Evolutionary conservation across 2,329 filamentous ascomycete species (phyloP).

Genomic region (Coleophoma eucalyptorum): DNA sequence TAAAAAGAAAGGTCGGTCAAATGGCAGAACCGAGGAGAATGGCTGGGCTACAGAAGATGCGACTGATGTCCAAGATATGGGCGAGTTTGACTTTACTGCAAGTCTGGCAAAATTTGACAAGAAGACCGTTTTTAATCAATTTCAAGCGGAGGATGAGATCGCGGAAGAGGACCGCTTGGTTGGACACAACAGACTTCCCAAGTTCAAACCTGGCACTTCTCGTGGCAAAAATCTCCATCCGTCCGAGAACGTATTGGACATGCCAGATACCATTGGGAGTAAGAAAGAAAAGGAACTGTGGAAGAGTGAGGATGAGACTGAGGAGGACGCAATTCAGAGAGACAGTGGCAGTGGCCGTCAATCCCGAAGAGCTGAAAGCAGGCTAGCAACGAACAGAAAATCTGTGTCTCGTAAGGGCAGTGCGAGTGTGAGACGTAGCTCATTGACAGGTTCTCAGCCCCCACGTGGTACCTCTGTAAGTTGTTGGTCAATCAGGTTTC

Average conservation of each 20-base stretch:
- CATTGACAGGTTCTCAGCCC: constrained; percentile 12
- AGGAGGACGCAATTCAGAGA: constrained; percentile 20
- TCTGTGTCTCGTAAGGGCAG: constrained; percentile 31
- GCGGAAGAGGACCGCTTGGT: constrained; percentile 91
- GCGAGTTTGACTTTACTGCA: constrained; percentile 89
- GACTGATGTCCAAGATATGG: constrained; percentile 88
- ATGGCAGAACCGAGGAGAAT: constrained; percentile 52
- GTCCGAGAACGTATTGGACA: constrained; percentile 84
- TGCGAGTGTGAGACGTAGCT: constrained; percentile 12
- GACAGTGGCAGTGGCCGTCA: constrained; percentile 36
- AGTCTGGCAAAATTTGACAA: constrained; percentile 96
- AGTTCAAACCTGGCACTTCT: constrained; percentile 58
- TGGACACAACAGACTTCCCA: constrained; percentile 73
- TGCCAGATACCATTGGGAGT: constrained; percentile 32
- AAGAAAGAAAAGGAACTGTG: constrained; percentile 37
- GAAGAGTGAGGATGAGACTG: constrained; percentile 63
- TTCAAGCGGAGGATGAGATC: constrained; percentile 80
- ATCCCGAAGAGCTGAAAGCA: constrained; percentile 30
- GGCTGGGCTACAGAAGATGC: constrained; percentile 97
- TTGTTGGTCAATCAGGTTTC: not conserved
- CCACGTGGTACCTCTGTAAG: constrained; percentile 23
- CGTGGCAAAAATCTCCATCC: constrained; percentile 89
- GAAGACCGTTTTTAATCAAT: constrained; percentile 84
- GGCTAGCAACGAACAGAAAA: constrained; percentile 22
- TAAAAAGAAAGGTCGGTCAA: constrained; percentile 46